Base-by-base conservation (phyloP, 495 filamentous ascomycete species). In the Bombardia bombarda region DNA sequence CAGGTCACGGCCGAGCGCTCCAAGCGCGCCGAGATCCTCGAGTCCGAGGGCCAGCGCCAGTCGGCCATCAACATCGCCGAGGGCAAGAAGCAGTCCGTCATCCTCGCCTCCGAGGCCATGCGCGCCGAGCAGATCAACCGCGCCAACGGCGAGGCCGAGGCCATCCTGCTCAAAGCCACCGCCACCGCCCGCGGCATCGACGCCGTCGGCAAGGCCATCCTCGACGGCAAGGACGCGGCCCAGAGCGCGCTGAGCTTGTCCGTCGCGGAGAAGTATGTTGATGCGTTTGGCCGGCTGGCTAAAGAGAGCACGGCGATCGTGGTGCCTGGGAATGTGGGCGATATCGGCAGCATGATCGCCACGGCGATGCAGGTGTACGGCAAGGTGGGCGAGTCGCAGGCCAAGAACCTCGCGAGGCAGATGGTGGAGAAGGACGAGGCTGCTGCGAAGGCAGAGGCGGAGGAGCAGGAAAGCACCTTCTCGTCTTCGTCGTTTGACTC, bases 21-120 rank as follows among this genome's bases (percentile, higher is more conserved):
- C 51, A 98, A 98, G 74, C 83, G 92, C 25, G 92, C 92, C 40
- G 92, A 98, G 69, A 98, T 98, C 49, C 70, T 98, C 13, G 92
- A 98, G 40, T 90, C 84, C 2, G 92, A 98, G 47, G 92, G 92
- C 51, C 93, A 97, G 65, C 72, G 92, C 23, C 92, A 98, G 70
- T 85, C 78, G 50, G 93, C 92, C 5, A 98, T 98, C 72, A 98
- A 98, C 63, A 94, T 98, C 51, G 92, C 92, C 40, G 92, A 98
- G 68, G 92, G 92, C 46, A 73, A 84, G 60, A 98, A 98, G 67
- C 92, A 95, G 72, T 84, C 78, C 48, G 90, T 94, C 19, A 97
- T 98, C 49, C 72, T 98, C 12, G 93, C 93, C 0, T 94, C 87
- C 2, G 92, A 98, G 68, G 92, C 93, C n/a, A 58, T 90, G 57